Evolutionary conservation across 306 rosid species (phyloP).

Genomic region (Cicer pinnatifidum): DNA sequence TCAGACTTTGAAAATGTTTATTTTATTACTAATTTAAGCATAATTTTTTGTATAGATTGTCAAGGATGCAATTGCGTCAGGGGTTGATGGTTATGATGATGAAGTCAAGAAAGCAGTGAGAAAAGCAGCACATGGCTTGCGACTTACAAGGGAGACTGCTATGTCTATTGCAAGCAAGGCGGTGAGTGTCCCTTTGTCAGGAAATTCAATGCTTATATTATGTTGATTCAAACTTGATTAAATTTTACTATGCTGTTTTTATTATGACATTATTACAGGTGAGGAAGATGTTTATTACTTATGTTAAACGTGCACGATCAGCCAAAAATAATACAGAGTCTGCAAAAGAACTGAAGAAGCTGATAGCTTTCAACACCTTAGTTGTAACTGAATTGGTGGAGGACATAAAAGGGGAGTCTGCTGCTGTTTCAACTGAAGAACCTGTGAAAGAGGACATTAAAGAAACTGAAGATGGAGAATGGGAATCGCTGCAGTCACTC

Average conservation of each 20-base stretch:
- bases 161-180: conserved; percentile 96
- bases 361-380: conserved; percentile 90
- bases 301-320: conserved; percentile 79
- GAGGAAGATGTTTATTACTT: conserved; percentile 71
- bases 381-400: conserved; percentile 87
- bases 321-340: conserved; percentile 77
- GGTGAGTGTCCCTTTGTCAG: conserved; percentile 59
- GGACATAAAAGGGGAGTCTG: conserved; percentile 92
- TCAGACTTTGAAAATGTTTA: background rate
- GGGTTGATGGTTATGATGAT: conserved; percentile 90
- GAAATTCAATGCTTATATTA: conserved; percentile 33
- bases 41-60: conserved; percentile 62
- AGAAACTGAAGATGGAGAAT: conserved; percentile 64
- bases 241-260: conserved; percentile 31
- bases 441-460: conserved; percentile 57
- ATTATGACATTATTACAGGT: conserved; percentile 58
- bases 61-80: conserved; percentile 86
- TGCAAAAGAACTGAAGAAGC: conserved; percentile 90
- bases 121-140: conserved; percentile 94
- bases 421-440: conserved; percentile 64
- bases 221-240: conserved; percentile 22
- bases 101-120: conserved; percentile 75
- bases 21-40: conserved; percentile 32
- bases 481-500: conserved; percentile 83
- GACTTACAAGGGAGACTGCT: conserved; percentile 85